Percentiles rank a stretch among this genome's conserved stretches.
phyloP scores from a whole-genome alignment of 768 basidiomycete species.

The Hortiboletus flavorubellus region DNA sequence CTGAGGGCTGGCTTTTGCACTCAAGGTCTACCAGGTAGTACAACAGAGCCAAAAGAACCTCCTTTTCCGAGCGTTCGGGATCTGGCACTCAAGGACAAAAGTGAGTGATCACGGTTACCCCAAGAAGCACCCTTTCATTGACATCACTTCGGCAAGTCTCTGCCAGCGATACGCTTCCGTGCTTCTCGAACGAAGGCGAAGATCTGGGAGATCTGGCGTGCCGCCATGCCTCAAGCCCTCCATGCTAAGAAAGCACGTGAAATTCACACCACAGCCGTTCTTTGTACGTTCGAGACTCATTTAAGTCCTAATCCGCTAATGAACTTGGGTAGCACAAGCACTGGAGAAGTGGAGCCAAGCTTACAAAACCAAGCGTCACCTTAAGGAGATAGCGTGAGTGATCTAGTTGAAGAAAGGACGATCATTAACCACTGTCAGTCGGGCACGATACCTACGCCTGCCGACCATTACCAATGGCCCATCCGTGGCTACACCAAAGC shows the following conservation, averaged over 20 bases:
- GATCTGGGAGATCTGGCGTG: conserved; percentile 65
- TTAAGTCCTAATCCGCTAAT: conserved; percentile 4
- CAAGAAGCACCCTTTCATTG: conserved; percentile 2
- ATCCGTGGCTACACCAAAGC: conserved; percentile 25
- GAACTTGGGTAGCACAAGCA: conserved; percentile 39
- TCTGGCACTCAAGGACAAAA: conserved; percentile 74
- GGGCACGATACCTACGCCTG: conserved; percentile 77
- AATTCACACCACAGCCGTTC: conserved; percentile 46
- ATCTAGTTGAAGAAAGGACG: conserved; percentile 12
- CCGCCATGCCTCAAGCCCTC: conserved; percentile 66
- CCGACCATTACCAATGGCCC: conserved; percentile 51
- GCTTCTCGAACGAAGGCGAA: conserved; percentile 56
- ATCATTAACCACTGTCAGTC: conserved; percentile 44
- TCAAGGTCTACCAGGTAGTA: conserved; percentile 44
- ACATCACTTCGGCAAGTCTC: conserved; percentile 44
- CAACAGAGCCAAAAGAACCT: conserved; percentile 57
- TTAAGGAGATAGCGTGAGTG: conserved; percentile 82
- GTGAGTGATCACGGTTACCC: conserved; percentile 36
- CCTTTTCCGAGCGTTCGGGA: conserved; percentile 63
- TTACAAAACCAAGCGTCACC: conserved; percentile 65
- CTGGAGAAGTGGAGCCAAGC: conserved; percentile 68
- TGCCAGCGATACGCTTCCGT: conserved; percentile 78
- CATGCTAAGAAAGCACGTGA: conserved; percentile 66
- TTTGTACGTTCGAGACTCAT: conserved; percentile 47
- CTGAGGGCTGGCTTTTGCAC: conserved; percentile 7